Evolutionary conservation across 257 asterid species (phyloP).

Genomic region (Ballota nigra): DNA sequence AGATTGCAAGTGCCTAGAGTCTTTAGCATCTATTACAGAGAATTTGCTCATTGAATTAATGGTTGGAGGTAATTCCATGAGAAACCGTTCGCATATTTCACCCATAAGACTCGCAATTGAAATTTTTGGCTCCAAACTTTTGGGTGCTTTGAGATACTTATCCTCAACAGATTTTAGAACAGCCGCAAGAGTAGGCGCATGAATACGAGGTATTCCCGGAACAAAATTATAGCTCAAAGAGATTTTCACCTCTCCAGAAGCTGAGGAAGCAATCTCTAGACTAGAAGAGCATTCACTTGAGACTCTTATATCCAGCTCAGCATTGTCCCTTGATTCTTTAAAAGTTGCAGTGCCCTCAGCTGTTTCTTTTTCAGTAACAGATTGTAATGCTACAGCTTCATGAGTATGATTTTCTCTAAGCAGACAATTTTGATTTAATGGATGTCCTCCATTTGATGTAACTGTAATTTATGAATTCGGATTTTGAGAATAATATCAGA

Average conservation of each 20-base stretch:
- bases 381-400: no score
- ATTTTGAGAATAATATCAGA: conserved; percentile 8
- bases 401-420: conserved; percentile 24
- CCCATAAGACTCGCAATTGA: conserved; percentile 53
- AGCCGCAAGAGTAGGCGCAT: conserved; percentile 46
- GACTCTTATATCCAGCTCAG: conserved; percentile 22
- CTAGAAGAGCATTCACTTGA: conserved; percentile 30
- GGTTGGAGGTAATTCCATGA: conserved; percentile 20
- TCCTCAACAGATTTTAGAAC: conserved; percentile 48
- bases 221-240: conserved; percentile 36
- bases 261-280: conserved; percentile 54
- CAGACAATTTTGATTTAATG: conserved; percentile 25
- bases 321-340: conserved; percentile 29
- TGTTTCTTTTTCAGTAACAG: no score
- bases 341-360: conserved; percentile 17
- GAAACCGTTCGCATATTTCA: conserved; percentile 50
- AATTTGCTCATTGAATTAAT: conserved; percentile 17
- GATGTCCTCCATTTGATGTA: conserved; percentile 32
- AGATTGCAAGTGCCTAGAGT: conserved; percentile 23
- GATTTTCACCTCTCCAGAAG: conserved; percentile 53
- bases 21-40: conserved; percentile 8
- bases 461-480: conserved; percentile 37
- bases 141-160: conserved; percentile 43
- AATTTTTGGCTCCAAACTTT: conserved; percentile 40
- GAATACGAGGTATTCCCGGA: conserved; percentile 38